These are phyloP conservation scores for Cyclotella atomus DNA, from an alignment of 108 stramenopile genomes.

Conservation along the genomic window DNA sequence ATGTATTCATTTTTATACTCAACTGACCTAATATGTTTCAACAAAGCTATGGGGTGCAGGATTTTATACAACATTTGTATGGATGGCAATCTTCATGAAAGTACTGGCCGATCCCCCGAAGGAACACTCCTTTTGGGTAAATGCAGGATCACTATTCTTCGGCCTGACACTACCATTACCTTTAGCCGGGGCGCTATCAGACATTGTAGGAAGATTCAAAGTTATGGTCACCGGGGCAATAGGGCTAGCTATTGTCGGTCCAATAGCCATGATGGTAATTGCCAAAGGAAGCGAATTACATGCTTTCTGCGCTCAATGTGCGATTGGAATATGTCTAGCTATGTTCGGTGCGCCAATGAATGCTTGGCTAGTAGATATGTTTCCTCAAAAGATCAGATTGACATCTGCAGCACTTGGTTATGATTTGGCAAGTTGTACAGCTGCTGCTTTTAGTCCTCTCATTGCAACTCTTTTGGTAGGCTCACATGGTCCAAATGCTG, in stretches of 20 bases:
- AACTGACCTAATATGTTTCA: slow-evolving; percentile 44
- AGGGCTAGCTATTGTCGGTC: slow-evolving; percentile 50
- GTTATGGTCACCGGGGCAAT: slow-evolving; percentile 58
- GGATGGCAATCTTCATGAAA: slow-evolving; percentile 76
- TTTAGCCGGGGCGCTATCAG: slow-evolving; percentile 58
- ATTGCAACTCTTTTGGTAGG: slow-evolving; percentile 64
- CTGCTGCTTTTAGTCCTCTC: slow-evolving; percentile 64
- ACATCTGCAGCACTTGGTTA: slow-evolving; percentile 69
- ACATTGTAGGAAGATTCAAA: slow-evolving; percentile 49
- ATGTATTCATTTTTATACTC: neutral
- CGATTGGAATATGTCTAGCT: slow-evolving; percentile 55
- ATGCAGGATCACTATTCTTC: slow-evolving; percentile 54
- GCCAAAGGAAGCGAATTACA: slow-evolving; percentile 33
- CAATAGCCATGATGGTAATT: slow-evolving; percentile 53
- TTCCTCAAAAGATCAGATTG: slow-evolving; percentile 56
- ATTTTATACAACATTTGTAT: slow-evolving; percentile 68
- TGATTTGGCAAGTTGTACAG: slow-evolving; percentile 63
- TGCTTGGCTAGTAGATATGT: slow-evolving; percentile 74
- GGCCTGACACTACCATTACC: slow-evolving; percentile 61
- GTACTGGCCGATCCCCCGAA: slow-evolving; percentile 62
- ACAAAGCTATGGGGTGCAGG: slow-evolving; percentile 69
- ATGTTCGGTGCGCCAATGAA: slow-evolving; percentile 67
- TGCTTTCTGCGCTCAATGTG: slow-evolving; percentile 61
- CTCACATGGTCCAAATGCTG: slow-evolving; percentile 42
- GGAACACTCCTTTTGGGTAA: slow-evolving; percentile 66